These are phyloP conservation scores for Scheffersomyces stipitis DNA, from an alignment of 805 yeast genomes.

Conservation along the genomic window DNA sequence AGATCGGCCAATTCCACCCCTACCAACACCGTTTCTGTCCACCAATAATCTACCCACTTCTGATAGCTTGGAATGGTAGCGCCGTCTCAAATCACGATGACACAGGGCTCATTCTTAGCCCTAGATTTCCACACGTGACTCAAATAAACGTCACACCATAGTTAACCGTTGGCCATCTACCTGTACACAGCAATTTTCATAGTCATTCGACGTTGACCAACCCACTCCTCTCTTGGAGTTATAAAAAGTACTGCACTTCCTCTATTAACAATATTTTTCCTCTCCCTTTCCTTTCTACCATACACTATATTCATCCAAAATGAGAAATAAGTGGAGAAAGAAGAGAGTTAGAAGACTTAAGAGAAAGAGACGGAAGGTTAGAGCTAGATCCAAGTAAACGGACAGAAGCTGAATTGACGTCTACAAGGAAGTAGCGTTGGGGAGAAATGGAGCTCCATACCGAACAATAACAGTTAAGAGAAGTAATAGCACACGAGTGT, in stretches of 20 bases:
- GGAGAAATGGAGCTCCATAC: constrained; percentile 1
- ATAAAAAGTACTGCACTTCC: constrained; percentile 7
- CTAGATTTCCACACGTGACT: constrained; percentile 2
- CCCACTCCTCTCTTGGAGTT: constrained; percentile 1
- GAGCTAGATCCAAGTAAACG: constrained; percentile 99
- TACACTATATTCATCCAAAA: constrained; percentile 41
- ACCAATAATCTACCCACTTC: too few relatives aligned
- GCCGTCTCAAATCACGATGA: too few relatives aligned
- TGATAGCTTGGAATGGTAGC: too few relatives aligned
- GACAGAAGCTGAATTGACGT: constrained; percentile 19
- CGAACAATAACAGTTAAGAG: not conserved
- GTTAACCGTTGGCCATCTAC: not conserved
- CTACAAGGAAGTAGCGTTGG: not conserved
- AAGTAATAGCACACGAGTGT: too few relatives aligned
- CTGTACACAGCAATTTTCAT: not conserved
- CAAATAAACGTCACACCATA: not conserved
- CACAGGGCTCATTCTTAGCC: too few relatives aligned
- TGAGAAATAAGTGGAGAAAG: constrained; percentile 99
- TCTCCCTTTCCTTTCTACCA: constrained; percentile 13
- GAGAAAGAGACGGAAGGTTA: constrained; percentile 99
- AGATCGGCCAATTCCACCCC: too few relatives aligned
- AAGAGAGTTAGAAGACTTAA: constrained; percentile 99
- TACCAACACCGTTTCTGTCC: too few relatives aligned
- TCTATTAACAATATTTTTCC: constrained; percentile 5
- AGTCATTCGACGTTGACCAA: constrained; percentile 2